Evolutionary conservation across 176 grass and related monocot species (phyloP), one percentile per base, ranked within the genome.

Genomic region (Carex littledalei): DNA sequence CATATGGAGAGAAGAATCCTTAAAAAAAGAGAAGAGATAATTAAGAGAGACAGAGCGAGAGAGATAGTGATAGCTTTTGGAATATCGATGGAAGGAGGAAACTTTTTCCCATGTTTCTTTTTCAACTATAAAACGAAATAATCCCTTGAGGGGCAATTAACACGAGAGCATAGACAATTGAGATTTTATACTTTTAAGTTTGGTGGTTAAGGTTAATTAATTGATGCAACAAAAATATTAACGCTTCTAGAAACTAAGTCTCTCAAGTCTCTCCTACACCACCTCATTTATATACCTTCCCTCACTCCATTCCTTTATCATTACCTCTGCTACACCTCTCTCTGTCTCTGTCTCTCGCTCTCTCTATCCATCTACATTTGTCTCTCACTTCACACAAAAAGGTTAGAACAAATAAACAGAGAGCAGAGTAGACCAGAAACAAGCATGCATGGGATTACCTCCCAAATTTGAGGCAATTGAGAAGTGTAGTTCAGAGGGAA

Each of bases 381-480:
- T 67, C 47, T 70, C 14, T 68, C 16, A 63, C 26, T 78, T 13
- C 21, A 64, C 14, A 55, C 22, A 31, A 57, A 3, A 16, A 78
- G 26, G 22, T 5, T 0, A 18, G 4, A 10, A 78, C 5, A 57
- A 56, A 78, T 32, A 78, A 17, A 57, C 74, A 57, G 52, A 78
- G 13, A 57, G 24, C 50, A 78, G 74, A 34, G 86, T 75, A 85
- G 79, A 68, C 11, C 31, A 14, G 43, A 54, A 59, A 47, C 8
- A 87, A 26, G 67, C 63, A 85, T 90, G 94, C 63, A 85, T 90
- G 94, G 92, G 61, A 69, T 69, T 21, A 83, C 34, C 84, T 35
- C 86, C 14, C 12, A 86, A 87, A 29, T 98, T 98, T 87, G 91
- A 90, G 85, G 45, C 91, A 50, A 90, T 98, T 78, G 91, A 93